Evolutionary conservation across 139 green algal genomes (phyloP), one percentile per base, ranked within the genome.

Genomic region (Coelastrella sp.): DNA sequence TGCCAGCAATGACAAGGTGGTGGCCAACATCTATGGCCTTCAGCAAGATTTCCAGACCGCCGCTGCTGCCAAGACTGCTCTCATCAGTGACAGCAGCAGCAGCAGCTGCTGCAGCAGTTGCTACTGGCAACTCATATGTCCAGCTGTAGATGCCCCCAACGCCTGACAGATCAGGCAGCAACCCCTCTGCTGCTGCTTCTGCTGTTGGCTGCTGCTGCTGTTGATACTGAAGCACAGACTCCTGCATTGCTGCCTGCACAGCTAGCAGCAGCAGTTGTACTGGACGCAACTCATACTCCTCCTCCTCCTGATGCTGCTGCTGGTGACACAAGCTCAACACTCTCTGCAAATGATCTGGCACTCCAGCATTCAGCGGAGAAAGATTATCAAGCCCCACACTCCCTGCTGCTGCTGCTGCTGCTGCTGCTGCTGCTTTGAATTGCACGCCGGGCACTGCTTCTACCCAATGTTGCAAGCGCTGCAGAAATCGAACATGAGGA

Each of bases 191-290:
- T 69, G 76, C 76, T 62, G 37, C 35, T 30, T 15, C 35, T 57
- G 76, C 72, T n/a, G n/a, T n/a, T n/a, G n/a, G n/a, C 30, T n/a
- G 48, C 71, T 48, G 8, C 48, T 50, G 48, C 64, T 72, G 45
- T 9, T 27, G 0, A 25, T 30, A 19, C 30, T 63, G 53, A 27
- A 64, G 79, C n/a, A 88, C 88, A 34, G 50, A 87, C 48, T 92
- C 88, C 63, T 90, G 59, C 86, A 92, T 88, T 0, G 83, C 87
- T 27, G 89, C 89, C 57, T 92, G 89, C 5, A 81, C 73, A 25
- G 88, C 51, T n/a, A 92, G 81, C 86, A 90, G 1, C 48, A 92
- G 51, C 37, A 87, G 43, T 30, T 85, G 79, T n/a, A n/a, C n/a
- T n/a, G n/a, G n/a, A n/a, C n/a, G n/a, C n/a, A n/a, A n/a, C n/a